A percentile compares a stretch with the other conserved stretches of the same genome.
Conservation (phyloP, 345 rosid genomes). For the Camelina hispida region DNA sequence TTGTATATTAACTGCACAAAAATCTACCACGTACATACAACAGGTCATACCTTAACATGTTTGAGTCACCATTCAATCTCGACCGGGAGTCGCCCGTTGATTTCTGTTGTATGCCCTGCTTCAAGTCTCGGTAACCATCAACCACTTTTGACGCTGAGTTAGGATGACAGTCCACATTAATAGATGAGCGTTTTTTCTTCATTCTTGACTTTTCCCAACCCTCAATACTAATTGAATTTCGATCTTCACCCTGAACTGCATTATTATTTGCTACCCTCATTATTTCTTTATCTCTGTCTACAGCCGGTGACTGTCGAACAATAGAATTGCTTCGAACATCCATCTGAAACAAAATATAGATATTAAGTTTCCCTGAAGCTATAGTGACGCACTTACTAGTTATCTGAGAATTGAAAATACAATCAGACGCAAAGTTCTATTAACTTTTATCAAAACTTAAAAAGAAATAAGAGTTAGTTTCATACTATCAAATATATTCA, state of each 20-base stretch:
- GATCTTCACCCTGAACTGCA: slow-evolving; percentile 73
- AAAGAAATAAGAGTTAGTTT: neutral
- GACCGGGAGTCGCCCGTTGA: slow-evolving; percentile 58
- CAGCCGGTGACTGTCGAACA: slow-evolving; percentile 62
- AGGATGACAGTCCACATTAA: slow-evolving; percentile 68
- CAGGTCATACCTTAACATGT: slow-evolving; percentile 68
- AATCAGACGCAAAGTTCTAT: neutral
- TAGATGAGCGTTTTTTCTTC: slow-evolving; percentile 92
- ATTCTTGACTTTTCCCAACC: slow-evolving; percentile 94
- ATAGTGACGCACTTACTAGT: slow-evolving; percentile 12
- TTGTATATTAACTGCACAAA: slow-evolving; percentile 30
- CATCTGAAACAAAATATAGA: slow-evolving; percentile 54
- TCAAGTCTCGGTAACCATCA: slow-evolving; percentile 75
- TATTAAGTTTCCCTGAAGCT: slow-evolving; percentile 24
- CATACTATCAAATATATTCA: neutral
- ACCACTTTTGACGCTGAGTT: slow-evolving; percentile 53
- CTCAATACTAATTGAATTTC: slow-evolving; percentile 69
- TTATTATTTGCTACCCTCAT: slow-evolving; percentile 61
- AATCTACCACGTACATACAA: slow-evolving; percentile 18
- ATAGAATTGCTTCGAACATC: slow-evolving; percentile 68
- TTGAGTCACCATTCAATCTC: slow-evolving; percentile 73
- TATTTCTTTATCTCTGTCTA: slow-evolving; percentile 76
- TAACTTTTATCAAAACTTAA: neutral
- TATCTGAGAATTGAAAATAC: neutral
- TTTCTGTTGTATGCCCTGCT: slow-evolving; percentile 75